Percentiles rank a stretch among this genome's conserved stretches.
Conservation (phyloP, 2,329 filamentous ascomycete genomes). For the Magnaporthales sp. region DNA sequence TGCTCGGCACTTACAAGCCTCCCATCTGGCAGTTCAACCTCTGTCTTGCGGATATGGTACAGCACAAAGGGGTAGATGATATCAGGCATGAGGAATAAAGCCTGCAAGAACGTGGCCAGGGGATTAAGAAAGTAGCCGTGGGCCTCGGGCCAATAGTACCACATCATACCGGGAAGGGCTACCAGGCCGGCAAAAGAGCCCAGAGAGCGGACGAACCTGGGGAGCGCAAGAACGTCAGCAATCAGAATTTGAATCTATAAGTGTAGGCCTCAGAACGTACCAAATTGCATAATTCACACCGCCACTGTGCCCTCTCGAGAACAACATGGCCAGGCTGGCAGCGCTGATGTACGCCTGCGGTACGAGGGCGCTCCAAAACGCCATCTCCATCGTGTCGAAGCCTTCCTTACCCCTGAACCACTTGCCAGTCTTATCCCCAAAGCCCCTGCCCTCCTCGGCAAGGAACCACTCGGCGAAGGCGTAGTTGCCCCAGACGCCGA, state of each 20-base stretch:
- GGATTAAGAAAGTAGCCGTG: constrained; percentile 36
- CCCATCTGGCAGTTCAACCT: constrained; percentile 28
- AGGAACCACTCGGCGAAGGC: constrained; percentile 40
- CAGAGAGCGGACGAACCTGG: constrained; percentile 32
- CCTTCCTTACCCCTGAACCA: constrained; percentile 29
- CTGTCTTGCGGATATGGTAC: constrained; percentile 27
- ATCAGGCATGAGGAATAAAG: constrained; percentile 30
- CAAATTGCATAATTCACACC: constrained; percentile 39
- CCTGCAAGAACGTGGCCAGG: constrained; percentile 31
- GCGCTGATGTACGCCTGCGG: constrained; percentile 32
- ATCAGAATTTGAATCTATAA: not conserved
- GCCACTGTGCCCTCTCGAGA: constrained; percentile 36
- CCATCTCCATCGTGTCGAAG: constrained; percentile 39
- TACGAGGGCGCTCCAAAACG: constrained; percentile 37
- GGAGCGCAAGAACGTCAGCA: not conserved
- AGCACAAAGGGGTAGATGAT: constrained; percentile 33
- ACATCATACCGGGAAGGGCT: constrained; percentile 28
- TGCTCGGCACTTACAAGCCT: constrained; percentile 8
- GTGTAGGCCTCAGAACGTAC: constrained; percentile 22
- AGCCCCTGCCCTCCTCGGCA: constrained; percentile 27
- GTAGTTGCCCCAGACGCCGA: constrained; percentile 29
- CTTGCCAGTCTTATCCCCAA: constrained; percentile 35
- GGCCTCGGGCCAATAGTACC: constrained; percentile 42
- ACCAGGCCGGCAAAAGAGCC: constrained; percentile 33
- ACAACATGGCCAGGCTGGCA: constrained; percentile 31